Percentiles rank a stretch among this genome's conserved stretches.
phyloP scores from a whole-genome alignment of 2,329 filamentous ascomycete species.

The Paraconiothyrium brasiliense region DNA sequence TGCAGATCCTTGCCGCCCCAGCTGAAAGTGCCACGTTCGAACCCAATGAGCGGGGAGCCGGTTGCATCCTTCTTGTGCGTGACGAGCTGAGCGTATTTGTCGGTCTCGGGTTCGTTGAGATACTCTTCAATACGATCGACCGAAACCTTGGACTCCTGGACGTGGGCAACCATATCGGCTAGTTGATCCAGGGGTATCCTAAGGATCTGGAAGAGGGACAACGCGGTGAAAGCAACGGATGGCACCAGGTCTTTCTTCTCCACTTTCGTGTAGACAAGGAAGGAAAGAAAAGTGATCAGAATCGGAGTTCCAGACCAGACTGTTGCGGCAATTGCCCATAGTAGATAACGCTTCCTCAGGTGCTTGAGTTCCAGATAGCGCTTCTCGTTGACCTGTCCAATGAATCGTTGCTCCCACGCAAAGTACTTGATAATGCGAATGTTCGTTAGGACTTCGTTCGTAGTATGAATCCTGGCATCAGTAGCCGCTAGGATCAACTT shows the following conservation, averaged over 20 bases:
- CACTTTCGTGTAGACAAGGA: constrained; percentile 89
- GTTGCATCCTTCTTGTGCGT: constrained; percentile 73
- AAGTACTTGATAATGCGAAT: constrained; percentile 99
- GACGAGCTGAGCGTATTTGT: constrained; percentile 88
- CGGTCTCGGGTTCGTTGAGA: constrained; percentile 90
- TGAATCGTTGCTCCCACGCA: constrained; percentile 94
- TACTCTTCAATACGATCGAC: constrained; percentile 97
- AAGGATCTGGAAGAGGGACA: constrained; percentile 94
- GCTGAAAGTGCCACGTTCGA: constrained; percentile 84
- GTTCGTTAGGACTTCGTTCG: constrained; percentile 93
- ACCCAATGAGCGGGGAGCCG: constrained; percentile 80
- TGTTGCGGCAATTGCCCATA: constrained; percentile 91
- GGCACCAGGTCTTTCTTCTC: constrained; percentile 90
- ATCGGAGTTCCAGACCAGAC: constrained; percentile 97
- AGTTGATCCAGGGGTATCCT: constrained; percentile 94
- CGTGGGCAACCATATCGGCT: constrained; percentile 98
- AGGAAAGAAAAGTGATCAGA: constrained; percentile 95
- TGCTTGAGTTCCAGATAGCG: constrained; percentile 79
- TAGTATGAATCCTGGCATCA: constrained; percentile 94
- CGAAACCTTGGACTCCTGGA: constrained; percentile 96
- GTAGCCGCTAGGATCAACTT: constrained; percentile 92
- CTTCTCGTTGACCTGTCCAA: constrained; percentile 87
- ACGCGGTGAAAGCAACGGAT: constrained; percentile 92
- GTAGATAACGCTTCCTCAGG: constrained; percentile 81
- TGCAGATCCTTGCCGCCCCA: constrained; percentile 74